A percentile compares a stretch with the other conserved stretches of the same genome.
Evolutionary conservation across 2,329 filamentous ascomycete genomes (phyloP).

Genomic region (Kalmusia sp.): DNA sequence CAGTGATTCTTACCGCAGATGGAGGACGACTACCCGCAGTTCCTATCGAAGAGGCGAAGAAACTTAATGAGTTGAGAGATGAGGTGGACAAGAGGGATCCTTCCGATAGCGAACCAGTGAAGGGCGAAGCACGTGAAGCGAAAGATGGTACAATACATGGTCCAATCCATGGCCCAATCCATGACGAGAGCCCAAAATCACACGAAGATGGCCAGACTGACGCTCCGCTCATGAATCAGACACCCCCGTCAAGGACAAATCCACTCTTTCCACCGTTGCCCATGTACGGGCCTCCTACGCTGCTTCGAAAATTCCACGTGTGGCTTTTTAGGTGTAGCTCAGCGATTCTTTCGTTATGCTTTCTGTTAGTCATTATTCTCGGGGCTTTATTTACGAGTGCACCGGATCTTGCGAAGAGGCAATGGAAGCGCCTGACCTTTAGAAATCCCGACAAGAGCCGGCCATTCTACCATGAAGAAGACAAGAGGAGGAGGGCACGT

Average conservation of each 20-base stretch:
- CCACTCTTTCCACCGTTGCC: constrained; percentile 86
- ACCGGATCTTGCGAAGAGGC: constrained; percentile 57
- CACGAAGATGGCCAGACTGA: constrained; percentile 53
- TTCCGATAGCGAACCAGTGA: constrained; percentile 32
- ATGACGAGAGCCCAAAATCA: constrained; percentile 28
- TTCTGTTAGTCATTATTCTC: constrained; percentile 77
- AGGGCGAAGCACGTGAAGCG: constrained; percentile 44
- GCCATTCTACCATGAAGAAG: constrained; percentile 78
- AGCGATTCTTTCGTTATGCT: constrained; percentile 77
- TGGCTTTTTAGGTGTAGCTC: constrained; percentile 70
- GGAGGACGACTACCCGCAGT: constrained; percentile 72
- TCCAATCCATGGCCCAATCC: constrained; percentile 17
- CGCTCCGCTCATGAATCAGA: constrained; percentile 51
- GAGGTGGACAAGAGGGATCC: constrained; percentile 52
- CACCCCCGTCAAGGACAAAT: constrained; percentile 73
- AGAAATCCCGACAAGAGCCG: constrained; percentile 66
- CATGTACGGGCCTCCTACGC: constrained; percentile 77
- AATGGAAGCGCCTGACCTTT: constrained; percentile 63
- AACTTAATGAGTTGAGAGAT: constrained; percentile 69
- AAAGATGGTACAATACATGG: constrained; percentile 53
- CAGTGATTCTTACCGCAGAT: constrained; percentile 72
- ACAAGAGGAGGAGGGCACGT: constrained; percentile 63
- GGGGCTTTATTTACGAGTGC: constrained; percentile 75
- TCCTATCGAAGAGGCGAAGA: constrained; percentile 72
- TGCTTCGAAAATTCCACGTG: constrained; percentile 70